phyloP scores from a whole-genome alignment of 2,329 filamentous ascomycete genomes.

The Claviceps arundinis region DNA sequence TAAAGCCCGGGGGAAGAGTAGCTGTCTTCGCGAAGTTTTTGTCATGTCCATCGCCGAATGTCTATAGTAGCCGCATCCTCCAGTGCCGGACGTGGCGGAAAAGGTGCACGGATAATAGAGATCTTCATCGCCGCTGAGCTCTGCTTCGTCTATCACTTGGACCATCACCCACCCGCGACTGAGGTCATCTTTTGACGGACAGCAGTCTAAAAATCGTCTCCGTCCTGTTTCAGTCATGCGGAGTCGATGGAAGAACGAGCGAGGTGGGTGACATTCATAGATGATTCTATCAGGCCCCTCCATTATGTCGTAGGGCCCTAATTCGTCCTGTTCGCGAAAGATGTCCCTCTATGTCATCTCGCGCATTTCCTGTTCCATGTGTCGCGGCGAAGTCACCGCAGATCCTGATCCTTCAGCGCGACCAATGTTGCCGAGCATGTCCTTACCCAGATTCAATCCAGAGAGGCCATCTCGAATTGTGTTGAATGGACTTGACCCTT shows the following conservation, averaged over 20 bases:
- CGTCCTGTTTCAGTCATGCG: background rate
- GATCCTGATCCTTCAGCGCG: constrained; percentile 13
- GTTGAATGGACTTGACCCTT: constrained; percentile 30
- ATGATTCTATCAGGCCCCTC: constrained; percentile 17
- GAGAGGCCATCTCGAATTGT: constrained; percentile 35
- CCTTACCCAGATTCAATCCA: constrained; percentile 34
- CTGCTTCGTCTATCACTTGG: background rate
- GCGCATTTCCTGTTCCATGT: constrained; percentile 28
- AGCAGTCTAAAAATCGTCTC: background rate
- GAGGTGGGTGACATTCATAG: background rate
- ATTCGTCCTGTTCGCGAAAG: constrained; percentile 16
- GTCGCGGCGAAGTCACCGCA: constrained; percentile 9
- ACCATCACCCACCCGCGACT: constrained; percentile 8
- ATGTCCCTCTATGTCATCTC: constrained; percentile 34
- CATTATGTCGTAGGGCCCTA: constrained; percentile 19
- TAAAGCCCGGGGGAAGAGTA: background rate
- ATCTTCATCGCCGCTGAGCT: background rate
- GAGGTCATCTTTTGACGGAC: background rate
- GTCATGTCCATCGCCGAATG: background rate
- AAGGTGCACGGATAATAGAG: background rate
- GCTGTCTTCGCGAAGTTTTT: background rate
- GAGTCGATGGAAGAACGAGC: background rate
- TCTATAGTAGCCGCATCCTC: background rate
- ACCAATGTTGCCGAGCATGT: constrained; percentile 24
- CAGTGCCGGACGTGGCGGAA: background rate